Conservation (phyloP, 257 asterid genomes). For the Solanum chmielewskii region DNA sequence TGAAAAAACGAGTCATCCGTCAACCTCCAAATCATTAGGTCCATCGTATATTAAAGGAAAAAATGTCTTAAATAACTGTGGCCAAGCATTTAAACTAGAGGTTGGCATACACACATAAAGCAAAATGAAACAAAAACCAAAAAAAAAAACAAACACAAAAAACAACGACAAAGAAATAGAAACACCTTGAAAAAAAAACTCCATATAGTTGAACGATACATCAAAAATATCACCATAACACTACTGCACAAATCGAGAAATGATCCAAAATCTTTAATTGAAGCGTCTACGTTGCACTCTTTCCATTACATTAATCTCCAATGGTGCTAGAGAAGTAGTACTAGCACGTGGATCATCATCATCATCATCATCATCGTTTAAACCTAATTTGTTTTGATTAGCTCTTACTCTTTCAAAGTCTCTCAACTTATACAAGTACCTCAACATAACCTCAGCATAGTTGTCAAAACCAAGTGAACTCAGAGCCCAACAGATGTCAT, state of each 20-base stretch:
- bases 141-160: no score
- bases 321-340: background rate
- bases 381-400: constrained; percentile 7
- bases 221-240: no score
- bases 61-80: background rate
- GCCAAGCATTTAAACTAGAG: background rate
- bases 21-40: no score
- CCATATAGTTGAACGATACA: background rate
- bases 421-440: constrained; percentile 51
- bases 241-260: background rate
- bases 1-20: no score
- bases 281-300: background rate
- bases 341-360: background rate
- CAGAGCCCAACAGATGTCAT: constrained; percentile 56
- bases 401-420: constrained; percentile 44
- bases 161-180: background rate
- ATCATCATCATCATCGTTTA: background rate
- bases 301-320: background rate
- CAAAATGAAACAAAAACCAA: no score
- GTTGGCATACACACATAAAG: background rate
- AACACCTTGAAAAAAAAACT: background rate
- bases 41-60: background rate
- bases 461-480: constrained; percentile 55
- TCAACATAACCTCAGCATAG: constrained; percentile 36
- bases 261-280: background rate